A percentile compares a stretch with the other conserved stretches of the same genome.
Evolutionary conservation across 106 monocot species (phyloP).

Genomic region (Dioscorea alata): DNA sequence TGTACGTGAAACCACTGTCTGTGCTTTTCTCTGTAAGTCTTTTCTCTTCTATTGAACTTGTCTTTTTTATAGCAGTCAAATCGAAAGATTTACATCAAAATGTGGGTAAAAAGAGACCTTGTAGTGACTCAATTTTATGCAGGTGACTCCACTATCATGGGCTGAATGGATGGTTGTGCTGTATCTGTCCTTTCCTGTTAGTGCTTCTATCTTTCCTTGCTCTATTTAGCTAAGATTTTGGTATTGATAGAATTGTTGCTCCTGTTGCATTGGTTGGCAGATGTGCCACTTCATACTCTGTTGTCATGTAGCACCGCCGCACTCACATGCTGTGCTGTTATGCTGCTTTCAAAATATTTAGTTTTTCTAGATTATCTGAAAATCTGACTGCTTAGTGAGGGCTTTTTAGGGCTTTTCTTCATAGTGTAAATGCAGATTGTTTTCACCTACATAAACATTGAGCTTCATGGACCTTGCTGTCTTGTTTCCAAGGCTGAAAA

Average conservation of each 20-base stretch:
- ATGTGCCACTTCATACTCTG: no score
- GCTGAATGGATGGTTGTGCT: constrained; percentile 80
- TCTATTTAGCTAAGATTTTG: neutral
- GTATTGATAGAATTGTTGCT: no score
- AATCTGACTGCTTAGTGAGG: no score
- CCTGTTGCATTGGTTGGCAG: neutral
- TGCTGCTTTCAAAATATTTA: no score
- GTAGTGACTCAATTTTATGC: constrained; percentile 13
- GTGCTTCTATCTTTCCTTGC: constrained; percentile 15
- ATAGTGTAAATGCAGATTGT: no score
- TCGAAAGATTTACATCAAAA: neutral
- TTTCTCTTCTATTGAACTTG: neutral
- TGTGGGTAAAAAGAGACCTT: neutral
- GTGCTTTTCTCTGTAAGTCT: constrained; percentile 90
- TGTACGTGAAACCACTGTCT: constrained; percentile 85
- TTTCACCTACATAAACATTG: no score
- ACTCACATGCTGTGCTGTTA: no score
- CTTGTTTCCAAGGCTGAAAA: no score
- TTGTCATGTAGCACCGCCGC: no score
- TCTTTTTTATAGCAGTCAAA: neutral
- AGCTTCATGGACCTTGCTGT: no score
- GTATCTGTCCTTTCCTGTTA: constrained; percentile 94
- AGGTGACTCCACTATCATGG: constrained; percentile 96
- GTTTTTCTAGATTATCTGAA: no score
- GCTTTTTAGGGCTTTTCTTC: no score